phyloP scores from a whole-genome alignment of 2,329 filamentous ascomycete genomes.

The Cryphonectria japonica region DNA sequence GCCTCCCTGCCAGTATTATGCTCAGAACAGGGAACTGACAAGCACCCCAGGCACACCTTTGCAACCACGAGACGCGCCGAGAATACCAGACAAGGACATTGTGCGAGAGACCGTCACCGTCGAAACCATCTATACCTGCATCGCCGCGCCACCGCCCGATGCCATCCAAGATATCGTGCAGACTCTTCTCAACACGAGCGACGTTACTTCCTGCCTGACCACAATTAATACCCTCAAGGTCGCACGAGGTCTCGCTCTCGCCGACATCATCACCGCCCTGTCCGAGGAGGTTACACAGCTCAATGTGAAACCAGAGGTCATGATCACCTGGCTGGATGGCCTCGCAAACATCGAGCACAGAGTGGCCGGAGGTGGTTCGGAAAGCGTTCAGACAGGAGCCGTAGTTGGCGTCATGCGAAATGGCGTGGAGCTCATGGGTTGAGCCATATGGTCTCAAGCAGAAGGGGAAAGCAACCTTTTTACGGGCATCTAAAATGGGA shows the following conservation, averaged over 20 bases:
- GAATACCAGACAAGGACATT: conserved; percentile 65
- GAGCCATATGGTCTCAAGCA: not conserved
- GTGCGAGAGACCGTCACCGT: conserved; percentile 81
- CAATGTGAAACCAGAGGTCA: conserved; percentile 83
- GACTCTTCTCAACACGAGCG: conserved; percentile 80
- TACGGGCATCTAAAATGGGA: not conserved
- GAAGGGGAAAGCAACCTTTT: not conserved
- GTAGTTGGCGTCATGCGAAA: conserved; percentile 86
- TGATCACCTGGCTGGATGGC: conserved; percentile 89
- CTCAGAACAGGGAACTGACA: conserved; percentile 14
- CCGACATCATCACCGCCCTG: conserved; percentile 88
- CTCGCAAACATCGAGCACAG: conserved; percentile 92
- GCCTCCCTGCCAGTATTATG: not conserved
- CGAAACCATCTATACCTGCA: conserved; percentile 95
- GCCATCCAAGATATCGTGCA: conserved; percentile 84
- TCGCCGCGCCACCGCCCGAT: conserved; percentile 89
- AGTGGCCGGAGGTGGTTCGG: conserved; percentile 83
- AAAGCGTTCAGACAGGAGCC: conserved; percentile 88
- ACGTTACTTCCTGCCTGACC: conserved; percentile 86
- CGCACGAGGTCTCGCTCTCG: conserved; percentile 82
- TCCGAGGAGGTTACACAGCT: conserved; percentile 81
- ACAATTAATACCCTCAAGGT: conserved; percentile 89
- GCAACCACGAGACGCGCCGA: conserved; percentile 61
- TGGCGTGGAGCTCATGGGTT: conserved; percentile 73
- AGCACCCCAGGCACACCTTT: conserved; percentile 65